Conservation (phyloP, 129 eudicot species). For the Calendula officinalis region DNA sequence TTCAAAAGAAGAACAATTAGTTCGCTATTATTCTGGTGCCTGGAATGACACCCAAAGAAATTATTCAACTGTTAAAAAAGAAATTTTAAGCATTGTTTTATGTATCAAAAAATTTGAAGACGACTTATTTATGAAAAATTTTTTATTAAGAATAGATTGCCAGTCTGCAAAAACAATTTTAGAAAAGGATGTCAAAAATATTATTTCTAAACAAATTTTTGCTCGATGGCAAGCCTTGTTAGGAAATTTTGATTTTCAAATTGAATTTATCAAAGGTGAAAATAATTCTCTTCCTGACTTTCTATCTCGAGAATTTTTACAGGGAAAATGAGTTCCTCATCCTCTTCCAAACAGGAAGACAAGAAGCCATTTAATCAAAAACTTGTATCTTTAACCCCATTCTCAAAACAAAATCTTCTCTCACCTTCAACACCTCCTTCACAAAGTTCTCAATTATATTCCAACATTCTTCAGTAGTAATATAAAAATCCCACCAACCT, state of each 20-base stretch:
- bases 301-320: slow-evolving; percentile 12
- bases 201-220: slow-evolving; percentile 17
- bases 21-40: neutral
- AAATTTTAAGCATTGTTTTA: slow-evolving; percentile 15
- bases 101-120: slow-evolving; percentile 17
- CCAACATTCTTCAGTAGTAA: no score
- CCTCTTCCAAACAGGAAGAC: neutral
- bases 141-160: slow-evolving; percentile 2
- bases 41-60: slow-evolving; percentile 16
- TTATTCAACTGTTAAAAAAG: slow-evolving; percentile 13
- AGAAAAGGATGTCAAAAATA: slow-evolving; percentile 7
- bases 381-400: neutral
- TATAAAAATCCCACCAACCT: neutral
- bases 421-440: no score
- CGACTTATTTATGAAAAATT: slow-evolving; percentile 1
- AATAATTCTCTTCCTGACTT: slow-evolving; percentile 19
- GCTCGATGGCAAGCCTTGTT: slow-evolving; percentile 17
- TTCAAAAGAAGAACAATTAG: neutral
- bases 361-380: neutral
- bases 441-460: no score
- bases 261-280: slow-evolving; percentile 14
- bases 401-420: no score
- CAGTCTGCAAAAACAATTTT: neutral
- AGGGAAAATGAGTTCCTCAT: neutral
- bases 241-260: slow-evolving; percentile 18